A percentile compares a stretch with the other conserved stretches of the same genome.
These are phyloP conservation scores for Sanghuangporus baumii DNA, from an alignment of 1,284 basidiomycete genomes.

Conservation along the genomic window DNA sequence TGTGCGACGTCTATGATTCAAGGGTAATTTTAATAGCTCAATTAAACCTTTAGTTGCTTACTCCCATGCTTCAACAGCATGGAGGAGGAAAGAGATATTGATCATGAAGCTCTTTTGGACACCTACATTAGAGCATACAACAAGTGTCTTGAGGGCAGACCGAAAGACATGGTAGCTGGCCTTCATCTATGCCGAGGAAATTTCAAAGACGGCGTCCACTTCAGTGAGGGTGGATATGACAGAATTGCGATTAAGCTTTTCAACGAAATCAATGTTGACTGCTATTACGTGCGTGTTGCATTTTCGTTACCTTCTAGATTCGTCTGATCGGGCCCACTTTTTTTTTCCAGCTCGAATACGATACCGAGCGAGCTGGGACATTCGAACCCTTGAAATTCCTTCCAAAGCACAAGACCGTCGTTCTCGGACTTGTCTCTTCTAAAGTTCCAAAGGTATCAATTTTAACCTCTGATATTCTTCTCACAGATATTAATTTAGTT, in stretches of 20 bases:
- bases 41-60: not conserved
- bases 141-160: constrained; percentile 51
- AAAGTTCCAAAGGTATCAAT: constrained; percentile 52
- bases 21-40: constrained; percentile 26
- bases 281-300: constrained; percentile 52
- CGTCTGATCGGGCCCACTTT: not conserved
- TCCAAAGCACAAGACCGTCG: constrained; percentile 60
- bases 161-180: constrained; percentile 60
- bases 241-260: constrained; percentile 72
- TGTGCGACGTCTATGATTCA: constrained; percentile 56
- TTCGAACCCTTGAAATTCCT: constrained; percentile 65
- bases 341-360: constrained; percentile 60
- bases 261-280: constrained; percentile 67
- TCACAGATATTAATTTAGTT: not conserved
- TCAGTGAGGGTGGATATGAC: constrained; percentile 70
- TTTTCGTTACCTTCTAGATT: constrained; percentile 2
- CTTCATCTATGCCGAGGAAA: constrained; percentile 80
- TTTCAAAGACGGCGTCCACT: constrained; percentile 65
- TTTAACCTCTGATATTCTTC: constrained; percentile 1
- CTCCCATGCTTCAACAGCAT: constrained; percentile 29
- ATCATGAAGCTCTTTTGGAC: constrained; percentile 59
- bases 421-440: constrained; percentile 71
- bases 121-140: constrained; percentile 71
- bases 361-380: constrained; percentile 66
- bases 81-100: constrained; percentile 53